Evolutionary conservation across 768 basidiomycete genomes (phyloP), one percentile per base, ranked within the genome.

Genomic region (Suillus occidentalis): DNA sequence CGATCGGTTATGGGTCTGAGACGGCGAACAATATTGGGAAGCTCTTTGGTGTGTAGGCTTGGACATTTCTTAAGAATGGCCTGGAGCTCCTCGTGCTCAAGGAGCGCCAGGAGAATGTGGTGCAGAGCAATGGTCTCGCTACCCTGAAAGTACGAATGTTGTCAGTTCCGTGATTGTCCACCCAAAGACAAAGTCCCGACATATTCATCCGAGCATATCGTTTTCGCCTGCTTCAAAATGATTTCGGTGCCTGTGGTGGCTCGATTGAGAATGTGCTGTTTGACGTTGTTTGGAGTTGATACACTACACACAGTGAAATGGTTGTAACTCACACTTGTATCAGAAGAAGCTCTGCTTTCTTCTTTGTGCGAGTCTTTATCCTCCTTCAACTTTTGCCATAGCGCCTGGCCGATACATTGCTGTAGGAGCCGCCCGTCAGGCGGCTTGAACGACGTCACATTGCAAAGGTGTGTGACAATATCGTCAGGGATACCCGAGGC

Each of bases 61-160:
- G 14, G 39, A 7, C 7, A 42, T 22, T 40, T 4, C 20, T 28
- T 12, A 10, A 65, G 60, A n/a, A 65, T 61, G 20, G 7, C 60
- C 34, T 40, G 34, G 9, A 65, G 42, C 3, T 37, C 59, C 9
- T 61, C 4, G 43, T 58, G 3, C 42, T 61, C 47, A 65, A 65
- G 49, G 13, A 65, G 47, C 49, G 59, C 64, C 37, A 65, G 59
- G 4, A 65, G 50, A 20, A 49, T 22, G 28, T 65, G 64, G 20
- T 65, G 64, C 20, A 45, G 45, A 52, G 64, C 59, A 5, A 61
- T 65, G 18, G 36, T 37, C 8, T 25, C n/a, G 37, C 63, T 50
- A 18, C 16, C 18, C 58, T 64, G 43, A 47, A 20, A 43, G 43
- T 20, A 43, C 13, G 18, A 31, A 37, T 53, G n/a, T 60, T 60